These are phyloP conservation scores for Suillus alpinus DNA, from an alignment of 768 basidiomycete species.

Conservation along the genomic window DNA sequence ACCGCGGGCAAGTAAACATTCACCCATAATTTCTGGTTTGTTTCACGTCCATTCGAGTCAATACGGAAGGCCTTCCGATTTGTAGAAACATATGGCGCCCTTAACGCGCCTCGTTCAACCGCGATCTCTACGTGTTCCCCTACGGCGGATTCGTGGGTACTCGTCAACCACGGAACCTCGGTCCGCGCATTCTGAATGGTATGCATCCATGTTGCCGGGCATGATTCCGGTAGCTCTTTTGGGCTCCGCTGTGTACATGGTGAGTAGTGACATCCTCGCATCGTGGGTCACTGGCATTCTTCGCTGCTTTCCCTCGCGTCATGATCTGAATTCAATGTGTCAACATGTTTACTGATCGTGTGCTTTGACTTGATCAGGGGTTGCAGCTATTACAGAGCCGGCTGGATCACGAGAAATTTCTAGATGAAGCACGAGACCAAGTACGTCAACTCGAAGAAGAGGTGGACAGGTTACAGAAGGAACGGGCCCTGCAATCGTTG, in stretches of 20 bases:
- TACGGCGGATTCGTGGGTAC: not conserved
- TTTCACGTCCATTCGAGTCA: not conserved
- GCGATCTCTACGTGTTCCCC: not conserved
- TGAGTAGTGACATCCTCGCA: conserved; percentile 28
- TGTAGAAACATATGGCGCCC: not conserved
- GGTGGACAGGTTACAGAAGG: conserved; percentile 39
- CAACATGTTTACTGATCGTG: conserved; percentile 14
- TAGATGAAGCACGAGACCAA: conserved; percentile 55
- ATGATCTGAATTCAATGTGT: not conserved
- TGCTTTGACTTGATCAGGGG: conserved; percentile 39
- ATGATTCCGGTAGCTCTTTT: conserved; percentile 79
- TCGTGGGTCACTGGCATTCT: conserved; percentile 4
- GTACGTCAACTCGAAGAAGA: conserved; percentile 59
- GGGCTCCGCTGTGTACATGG: conserved; percentile 78
- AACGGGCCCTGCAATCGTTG: conserved; percentile 6
- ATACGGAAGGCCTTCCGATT: not conserved
- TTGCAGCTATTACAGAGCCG: conserved; percentile 61
- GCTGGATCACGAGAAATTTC: conserved; percentile 69
- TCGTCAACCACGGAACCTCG: conserved; percentile 14
- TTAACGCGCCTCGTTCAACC: not conserved
- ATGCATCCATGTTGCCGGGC: conserved; percentile 64
- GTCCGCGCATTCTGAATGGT: conserved; percentile 63
- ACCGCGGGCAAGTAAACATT: not conserved
- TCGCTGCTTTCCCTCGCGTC: conserved; percentile 3
- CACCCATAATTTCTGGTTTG: not conserved